Evolutionary conservation across 2,329 filamentous ascomycete species (phyloP).

Genomic region (Epichloe brachyelytri): DNA sequence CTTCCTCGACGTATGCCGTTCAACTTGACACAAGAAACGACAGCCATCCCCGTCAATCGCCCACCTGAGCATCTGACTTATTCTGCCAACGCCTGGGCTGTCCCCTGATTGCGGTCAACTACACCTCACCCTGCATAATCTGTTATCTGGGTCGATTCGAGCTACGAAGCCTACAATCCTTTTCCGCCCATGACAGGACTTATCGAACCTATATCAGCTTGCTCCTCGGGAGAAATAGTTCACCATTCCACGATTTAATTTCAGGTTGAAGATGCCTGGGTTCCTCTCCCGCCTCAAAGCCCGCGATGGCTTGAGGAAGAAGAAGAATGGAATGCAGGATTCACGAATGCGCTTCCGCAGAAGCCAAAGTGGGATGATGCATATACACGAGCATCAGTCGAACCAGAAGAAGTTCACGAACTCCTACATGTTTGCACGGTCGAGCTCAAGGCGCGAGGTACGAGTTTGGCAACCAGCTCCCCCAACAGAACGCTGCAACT

Average conservation of each 20-base stretch:
- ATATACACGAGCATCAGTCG: constrained; percentile 69
- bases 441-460: constrained; percentile 92
- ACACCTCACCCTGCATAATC: neutral
- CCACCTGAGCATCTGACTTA: neutral
- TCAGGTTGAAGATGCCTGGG: constrained; percentile 34
- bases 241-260: neutral
- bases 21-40: neutral
- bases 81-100: neutral
- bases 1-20: neutral
- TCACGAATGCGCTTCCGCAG: constrained; percentile 38
- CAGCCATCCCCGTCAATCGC: neutral
- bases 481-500: neutral
- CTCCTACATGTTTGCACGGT: constrained; percentile 72
- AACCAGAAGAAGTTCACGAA: constrained; percentile 83
- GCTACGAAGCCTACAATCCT: neutral
- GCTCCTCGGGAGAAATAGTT: neutral
- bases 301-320: constrained; percentile 58
- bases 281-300: constrained; percentile 56
- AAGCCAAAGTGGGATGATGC: constrained; percentile 81
- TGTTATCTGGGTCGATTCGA: neutral
- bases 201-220: neutral
- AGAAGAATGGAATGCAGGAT: constrained; percentile 48
- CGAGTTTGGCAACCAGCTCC: constrained; percentile 16
- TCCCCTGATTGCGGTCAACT: neutral
- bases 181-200: neutral